Evolutionary conservation across 306 rosid species (phyloP).

Genomic region (Abrus pulchellus): DNA sequence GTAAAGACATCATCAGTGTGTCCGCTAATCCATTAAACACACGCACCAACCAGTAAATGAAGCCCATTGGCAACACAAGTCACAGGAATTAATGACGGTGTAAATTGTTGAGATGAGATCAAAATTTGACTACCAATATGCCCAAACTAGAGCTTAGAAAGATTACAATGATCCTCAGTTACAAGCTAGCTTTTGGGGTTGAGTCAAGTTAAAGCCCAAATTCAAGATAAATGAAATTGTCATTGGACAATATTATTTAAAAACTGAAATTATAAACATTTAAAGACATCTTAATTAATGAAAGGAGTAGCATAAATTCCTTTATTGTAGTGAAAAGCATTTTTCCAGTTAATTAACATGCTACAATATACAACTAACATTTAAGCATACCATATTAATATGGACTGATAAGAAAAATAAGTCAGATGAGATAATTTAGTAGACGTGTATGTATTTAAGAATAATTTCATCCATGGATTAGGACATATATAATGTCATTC

Average conservation of each 20-base stretch:
- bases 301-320: neutral
- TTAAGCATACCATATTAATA: neutral
- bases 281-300: neutral
- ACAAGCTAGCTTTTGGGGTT: no score
- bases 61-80: constrained; percentile 21
- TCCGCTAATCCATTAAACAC: constrained; percentile 16
- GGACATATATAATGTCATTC: constrained; percentile 17
- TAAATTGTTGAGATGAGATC: neutral
- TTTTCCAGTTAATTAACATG: constrained; percentile 38
- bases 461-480: constrained; percentile 23
- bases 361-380: constrained; percentile 18
- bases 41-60: constrained; percentile 25
- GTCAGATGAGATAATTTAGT: constrained; percentile 25
- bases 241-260: constrained; percentile 12
- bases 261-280: constrained; percentile 30
- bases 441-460: constrained; percentile 16
- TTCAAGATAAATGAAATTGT: neutral
- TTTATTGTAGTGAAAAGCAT: neutral
- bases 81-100: constrained; percentile 2
- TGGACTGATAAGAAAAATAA: neutral
- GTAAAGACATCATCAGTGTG: constrained; percentile 47
- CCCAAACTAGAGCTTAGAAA: no score
- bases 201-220: no score
- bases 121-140: no score
- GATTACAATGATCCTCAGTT: no score